Percentiles rank a stretch among this genome's conserved stretches.
Evolutionary conservation across 495 filamentous ascomycete species (phyloP).

Genomic region (Neurospora tetraspora): DNA sequence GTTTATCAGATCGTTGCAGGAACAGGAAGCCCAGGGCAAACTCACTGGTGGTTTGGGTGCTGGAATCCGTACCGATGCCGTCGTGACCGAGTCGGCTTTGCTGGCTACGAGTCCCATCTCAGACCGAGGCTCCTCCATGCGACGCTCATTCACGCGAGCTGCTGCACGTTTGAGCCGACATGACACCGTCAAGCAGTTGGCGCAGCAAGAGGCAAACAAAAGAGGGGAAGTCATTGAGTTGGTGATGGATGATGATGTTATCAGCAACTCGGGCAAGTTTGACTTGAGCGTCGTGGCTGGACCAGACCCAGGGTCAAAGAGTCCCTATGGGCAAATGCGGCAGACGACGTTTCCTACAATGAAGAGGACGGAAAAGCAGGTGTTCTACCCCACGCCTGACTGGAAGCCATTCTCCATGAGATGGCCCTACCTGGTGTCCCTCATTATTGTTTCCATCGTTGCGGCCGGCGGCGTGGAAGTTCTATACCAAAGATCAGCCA

Average conservation of each 20-base stretch:
- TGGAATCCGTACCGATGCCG: slow-evolving; percentile 31
- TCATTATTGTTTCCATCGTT: slow-evolving; percentile 47
- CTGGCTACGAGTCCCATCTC: slow-evolving; percentile 25
- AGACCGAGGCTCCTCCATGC: slow-evolving; percentile 20
- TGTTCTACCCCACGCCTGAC: slow-evolving; percentile 51
- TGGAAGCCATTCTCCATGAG: slow-evolving; percentile 68
- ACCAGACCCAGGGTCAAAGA: slow-evolving; percentile 7
- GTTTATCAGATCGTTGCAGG: slow-evolving; percentile 28
- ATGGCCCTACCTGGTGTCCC: slow-evolving; percentile 45
- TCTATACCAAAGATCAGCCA: slow-evolving; percentile 46
- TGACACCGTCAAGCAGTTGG: slow-evolving; percentile 31
- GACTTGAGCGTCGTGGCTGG: slow-evolving; percentile 36
- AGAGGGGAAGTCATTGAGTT: slow-evolving; percentile 42
- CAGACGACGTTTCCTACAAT: slow-evolving; percentile 20
- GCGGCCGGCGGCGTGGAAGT: slow-evolving; percentile 49
- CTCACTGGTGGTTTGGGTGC: slow-evolving; percentile 40
- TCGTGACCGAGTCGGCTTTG: slow-evolving; percentile 31
- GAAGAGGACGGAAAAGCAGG: slow-evolving; percentile 21
- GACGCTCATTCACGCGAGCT: slow-evolving; percentile 25
- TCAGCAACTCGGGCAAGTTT: slow-evolving; percentile 16
- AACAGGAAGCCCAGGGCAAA: slow-evolving; percentile 35
- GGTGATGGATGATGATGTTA: slow-evolving; percentile 31
- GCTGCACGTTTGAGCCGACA: slow-evolving; percentile 15
- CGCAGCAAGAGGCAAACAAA: slow-evolving; percentile 42
- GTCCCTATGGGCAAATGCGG: slow-evolving; percentile 8